Conservation (phyloP, 2,329 filamentous ascomycete genomes). For the Aspergillus pseudoviridinutans region DNA sequence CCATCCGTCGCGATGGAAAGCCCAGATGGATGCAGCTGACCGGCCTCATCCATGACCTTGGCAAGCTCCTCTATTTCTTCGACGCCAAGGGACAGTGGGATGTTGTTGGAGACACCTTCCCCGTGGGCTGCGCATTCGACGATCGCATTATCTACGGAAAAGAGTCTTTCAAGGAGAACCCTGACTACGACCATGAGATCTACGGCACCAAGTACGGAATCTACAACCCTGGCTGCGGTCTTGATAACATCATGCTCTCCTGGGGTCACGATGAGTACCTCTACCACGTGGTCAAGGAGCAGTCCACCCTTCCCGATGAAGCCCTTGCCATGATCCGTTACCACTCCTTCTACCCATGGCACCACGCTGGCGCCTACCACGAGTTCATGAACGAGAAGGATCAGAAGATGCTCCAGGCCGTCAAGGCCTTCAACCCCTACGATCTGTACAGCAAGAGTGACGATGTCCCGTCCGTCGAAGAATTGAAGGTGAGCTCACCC, state of each 20-base stretch:
- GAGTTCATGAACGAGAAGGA: constrained; percentile 84
- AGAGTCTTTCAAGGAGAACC: constrained; percentile 69
- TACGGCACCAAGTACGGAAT: constrained; percentile 76
- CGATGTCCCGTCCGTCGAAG: constrained; percentile 68
- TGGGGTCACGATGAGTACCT: constrained; percentile 62
- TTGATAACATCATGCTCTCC: constrained; percentile 83
- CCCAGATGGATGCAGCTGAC: constrained; percentile 48
- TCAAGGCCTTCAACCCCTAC: constrained; percentile 85
- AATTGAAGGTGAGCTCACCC: constrained; percentile 59
- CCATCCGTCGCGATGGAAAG: constrained; percentile 70
- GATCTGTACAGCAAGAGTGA: constrained; percentile 92
- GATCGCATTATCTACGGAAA: constrained; percentile 74
- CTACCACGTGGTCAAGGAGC: constrained; percentile 81
- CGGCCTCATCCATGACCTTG: constrained; percentile 46
- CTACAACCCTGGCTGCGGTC: constrained; percentile 71
- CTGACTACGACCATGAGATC: constrained; percentile 65
- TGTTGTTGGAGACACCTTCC: constrained; percentile 66
- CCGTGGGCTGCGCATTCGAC: constrained; percentile 51
- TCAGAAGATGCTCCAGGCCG: constrained; percentile 71
- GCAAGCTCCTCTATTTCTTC: constrained; percentile 50
- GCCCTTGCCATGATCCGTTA: constrained; percentile 90
- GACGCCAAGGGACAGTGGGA: constrained; percentile 88
- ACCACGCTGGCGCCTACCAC: constrained; percentile 72
- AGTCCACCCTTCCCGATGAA: constrained; percentile 73
- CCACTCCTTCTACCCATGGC: constrained; percentile 92